These are phyloP conservation scores for Quercus tomentella DNA, from an alignment of 331 rosid genomes.

Conservation along the genomic window DNA sequence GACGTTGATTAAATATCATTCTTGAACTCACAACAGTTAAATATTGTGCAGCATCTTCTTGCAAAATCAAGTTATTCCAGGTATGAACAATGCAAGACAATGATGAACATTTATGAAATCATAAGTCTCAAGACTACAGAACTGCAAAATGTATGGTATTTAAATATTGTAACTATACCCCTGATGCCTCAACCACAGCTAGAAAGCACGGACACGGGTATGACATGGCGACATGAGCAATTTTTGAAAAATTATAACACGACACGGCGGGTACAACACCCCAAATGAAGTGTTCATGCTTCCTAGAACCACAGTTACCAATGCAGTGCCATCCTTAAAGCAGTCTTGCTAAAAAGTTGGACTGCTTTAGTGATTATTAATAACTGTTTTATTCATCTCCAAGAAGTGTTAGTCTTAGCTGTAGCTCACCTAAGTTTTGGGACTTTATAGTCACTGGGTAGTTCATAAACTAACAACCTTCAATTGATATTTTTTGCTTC, in stretches of 20 bases:
- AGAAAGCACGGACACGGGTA: neutral
- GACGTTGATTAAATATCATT: neutral
- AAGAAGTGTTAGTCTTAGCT: neutral
- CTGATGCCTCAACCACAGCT: neutral
- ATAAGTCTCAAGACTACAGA: neutral
- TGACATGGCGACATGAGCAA: no score
- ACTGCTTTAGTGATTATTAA: neutral
- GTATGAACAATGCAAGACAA: neutral
- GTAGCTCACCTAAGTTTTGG: neutral
- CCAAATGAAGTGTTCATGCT: no score
- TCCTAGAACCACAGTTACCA: no score
- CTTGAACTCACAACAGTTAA: conserved; percentile 6
- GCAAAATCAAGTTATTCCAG: conserved; percentile 1
- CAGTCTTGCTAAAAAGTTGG: neutral
- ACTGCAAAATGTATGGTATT: neutral
- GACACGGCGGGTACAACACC: no score
- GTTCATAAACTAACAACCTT: conserved; percentile 4
- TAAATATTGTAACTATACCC: neutral
- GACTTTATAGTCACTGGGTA: neutral
- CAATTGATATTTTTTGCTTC: conserved; percentile 7
- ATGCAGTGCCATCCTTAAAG: neutral
- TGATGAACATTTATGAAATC: neutral
- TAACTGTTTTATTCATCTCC: neutral
- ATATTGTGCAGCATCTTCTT: neutral
- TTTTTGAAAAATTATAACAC: no score